Conservation (phyloP, 768 basidiomycete species). For the Macrolepiota dolichaula region DNA sequence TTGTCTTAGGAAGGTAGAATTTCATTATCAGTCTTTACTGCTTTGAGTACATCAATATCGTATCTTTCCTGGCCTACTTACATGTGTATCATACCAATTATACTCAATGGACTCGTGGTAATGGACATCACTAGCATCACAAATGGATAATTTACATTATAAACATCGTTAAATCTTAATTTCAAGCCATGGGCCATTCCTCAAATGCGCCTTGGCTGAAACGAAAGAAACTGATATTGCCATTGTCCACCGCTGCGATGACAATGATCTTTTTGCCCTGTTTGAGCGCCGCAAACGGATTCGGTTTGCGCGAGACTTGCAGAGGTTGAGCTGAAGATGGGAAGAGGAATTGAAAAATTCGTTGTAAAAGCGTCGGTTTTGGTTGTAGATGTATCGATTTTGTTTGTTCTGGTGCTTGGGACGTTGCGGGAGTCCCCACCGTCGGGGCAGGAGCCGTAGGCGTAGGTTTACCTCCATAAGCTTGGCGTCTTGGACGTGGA, state of each 20-base stretch:
- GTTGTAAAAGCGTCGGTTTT: slow-evolving; percentile 8
- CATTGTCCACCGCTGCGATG: slow-evolving; percentile 85
- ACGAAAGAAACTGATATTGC: slow-evolving; percentile 84
- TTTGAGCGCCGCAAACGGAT: slow-evolving; percentile 81
- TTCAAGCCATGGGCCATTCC: slow-evolving; percentile 68
- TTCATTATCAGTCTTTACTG: background rate
- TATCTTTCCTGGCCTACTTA: background rate
- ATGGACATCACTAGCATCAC: background rate
- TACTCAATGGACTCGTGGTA: background rate
- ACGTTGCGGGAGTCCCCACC: background rate
- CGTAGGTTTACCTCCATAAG: slow-evolving; percentile 11
- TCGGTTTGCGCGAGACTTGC: slow-evolving; percentile 36
- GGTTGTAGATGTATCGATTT: background rate
- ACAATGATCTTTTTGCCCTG: slow-evolving; percentile 81
- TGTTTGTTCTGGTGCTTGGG: background rate
- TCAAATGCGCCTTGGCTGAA: slow-evolving; percentile 85
- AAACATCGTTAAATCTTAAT: background rate
- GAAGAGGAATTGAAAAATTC: slow-evolving; percentile 22
- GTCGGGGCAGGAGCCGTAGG: slow-evolving; percentile 14
- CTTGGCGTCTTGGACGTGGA: slow-evolving; percentile 35
- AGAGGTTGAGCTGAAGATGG: slow-evolving; percentile 19
- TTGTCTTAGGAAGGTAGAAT: background rate
- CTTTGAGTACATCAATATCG: background rate
- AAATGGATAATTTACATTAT: background rate
- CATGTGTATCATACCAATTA: background rate